Percentiles rank a stretch among this genome's conserved stretches.
Conservation (phyloP, 306 rosid genomes). For the Sechiopsis laciniata region DNA sequence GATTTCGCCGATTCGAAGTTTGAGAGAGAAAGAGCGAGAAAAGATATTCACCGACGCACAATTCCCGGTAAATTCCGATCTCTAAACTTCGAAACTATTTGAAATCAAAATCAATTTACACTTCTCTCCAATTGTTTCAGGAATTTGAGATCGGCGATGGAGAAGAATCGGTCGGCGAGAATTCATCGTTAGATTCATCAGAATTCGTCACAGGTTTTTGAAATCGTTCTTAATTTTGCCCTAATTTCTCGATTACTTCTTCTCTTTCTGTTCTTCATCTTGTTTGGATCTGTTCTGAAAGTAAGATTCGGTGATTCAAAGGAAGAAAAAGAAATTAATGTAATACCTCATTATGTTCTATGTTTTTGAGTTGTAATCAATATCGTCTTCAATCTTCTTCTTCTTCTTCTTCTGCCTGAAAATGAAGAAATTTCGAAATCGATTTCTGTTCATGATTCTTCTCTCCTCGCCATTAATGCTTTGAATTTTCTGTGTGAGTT, state of each 20-base stretch:
- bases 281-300: background rate
- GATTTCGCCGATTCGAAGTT: constrained; percentile 68
- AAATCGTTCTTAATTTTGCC: background rate
- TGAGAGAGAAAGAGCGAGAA: constrained; percentile 62
- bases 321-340: constrained; percentile 18
- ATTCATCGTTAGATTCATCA: constrained; percentile 38
- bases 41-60: constrained; percentile 36
- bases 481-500: background rate
- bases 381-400: too few species aligned
- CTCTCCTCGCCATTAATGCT: background rate
- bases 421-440: constrained; percentile 11
- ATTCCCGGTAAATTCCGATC: constrained; percentile 32
- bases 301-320: constrained; percentile 5
- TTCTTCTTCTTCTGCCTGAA: background rate
- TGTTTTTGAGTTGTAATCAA: background rate
- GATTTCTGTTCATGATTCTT: background rate
- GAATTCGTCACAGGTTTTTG: constrained; percentile 29
- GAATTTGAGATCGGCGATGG: constrained; percentile 34
- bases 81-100: background rate
- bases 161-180: constrained; percentile 46
- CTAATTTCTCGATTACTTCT: background rate
- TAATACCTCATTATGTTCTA: constrained; percentile 51
- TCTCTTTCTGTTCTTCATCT: background rate
- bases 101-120: background rate
- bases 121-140: constrained; percentile 17